phyloP scores from a whole-genome alignment of 495 filamentous ascomycete genomes.

The Symbiotaphrina buchneri region DNA sequence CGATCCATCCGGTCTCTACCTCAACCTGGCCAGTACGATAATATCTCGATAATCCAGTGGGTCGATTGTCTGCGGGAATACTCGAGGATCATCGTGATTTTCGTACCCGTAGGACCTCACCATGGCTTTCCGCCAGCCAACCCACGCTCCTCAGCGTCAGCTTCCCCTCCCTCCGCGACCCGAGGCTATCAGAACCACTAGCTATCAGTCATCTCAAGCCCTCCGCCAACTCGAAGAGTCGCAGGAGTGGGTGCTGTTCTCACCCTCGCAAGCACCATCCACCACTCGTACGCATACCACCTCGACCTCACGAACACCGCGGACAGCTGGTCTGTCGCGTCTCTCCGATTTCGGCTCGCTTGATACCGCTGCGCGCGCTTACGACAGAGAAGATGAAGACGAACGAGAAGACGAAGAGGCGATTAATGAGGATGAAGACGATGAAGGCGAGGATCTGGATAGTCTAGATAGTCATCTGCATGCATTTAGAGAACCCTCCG shows the following conservation, averaged over 20 bases:
- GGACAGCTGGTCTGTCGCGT: conserved; percentile 50
- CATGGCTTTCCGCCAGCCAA: conserved; percentile 77
- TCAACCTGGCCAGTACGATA: too few species aligned
- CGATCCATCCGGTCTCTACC: too few species aligned
- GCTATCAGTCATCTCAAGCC: conserved; percentile 15
- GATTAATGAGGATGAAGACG: conserved; percentile 13
- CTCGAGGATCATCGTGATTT: too few species aligned
- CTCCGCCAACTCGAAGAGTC: conserved; percentile 33
- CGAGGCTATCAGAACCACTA: conserved; percentile 12
- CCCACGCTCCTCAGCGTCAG: conserved; percentile 35
- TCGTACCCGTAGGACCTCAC: too few species aligned
- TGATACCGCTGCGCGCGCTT: conserved; percentile 30
- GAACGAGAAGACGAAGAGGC: conserved; percentile 24
- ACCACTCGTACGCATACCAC: conserved; percentile 42
- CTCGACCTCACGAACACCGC: conserved; percentile 46
- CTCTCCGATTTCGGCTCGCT: conserved; percentile 76
- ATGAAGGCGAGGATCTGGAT: conserved; percentile 28
- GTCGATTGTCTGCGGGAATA: too few species aligned
- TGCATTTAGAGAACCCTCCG: conserved; percentile 49
- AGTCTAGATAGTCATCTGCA: conserved; percentile 80
- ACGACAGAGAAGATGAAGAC: conserved; percentile 21
- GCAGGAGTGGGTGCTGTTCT: conserved; percentile 93
- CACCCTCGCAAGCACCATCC: conserved; percentile 39
- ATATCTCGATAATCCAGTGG: too few species aligned
- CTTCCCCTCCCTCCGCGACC: conserved; percentile 25